Evolutionary conservation across 331 rosid species (phyloP), one percentile per base, ranked within the genome.

Genomic region (Arachis monticola): DNA sequence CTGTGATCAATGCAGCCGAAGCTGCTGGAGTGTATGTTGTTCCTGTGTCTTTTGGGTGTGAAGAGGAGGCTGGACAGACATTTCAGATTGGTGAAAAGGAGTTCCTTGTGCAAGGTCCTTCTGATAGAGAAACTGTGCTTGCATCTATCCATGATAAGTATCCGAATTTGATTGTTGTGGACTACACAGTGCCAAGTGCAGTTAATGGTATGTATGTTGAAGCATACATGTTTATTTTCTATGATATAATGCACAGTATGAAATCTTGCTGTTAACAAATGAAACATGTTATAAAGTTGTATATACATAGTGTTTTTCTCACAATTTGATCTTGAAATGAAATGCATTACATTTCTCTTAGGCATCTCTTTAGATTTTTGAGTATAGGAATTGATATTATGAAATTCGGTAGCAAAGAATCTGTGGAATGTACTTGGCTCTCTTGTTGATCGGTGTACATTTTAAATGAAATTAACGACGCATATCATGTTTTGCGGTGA

Each of bases 151-250:
- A 76, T 46, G 82, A 85, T 59, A 82, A 84, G 69, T 82, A 86
- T 82, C 93, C 97, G 41, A 82, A 88, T 79, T 80, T 94, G 88
- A 90, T 94, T 69, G 88, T 90, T 51, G 93, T 94, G 73, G 97
- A 92, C 83, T 94, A 88, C 89, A 92, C 97, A 0, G 84, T 87
- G 63, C 99, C 99, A 2, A 58, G 84, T 83, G 92, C 99, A 30
- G 97, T 94, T 13, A 92, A 92, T 78, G 96, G 98, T 93, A 82
- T 77, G 64, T 69, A 50, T 58, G 55, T 56, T 77, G 69, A 64
- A 81, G 14, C 70, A 58, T 64, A 27, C 22, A 51, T 50, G 47
- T n/a, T 70, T 38, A 52, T 52, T 22, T 13, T 45, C 53, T 10
- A 17, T 66, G 41, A 38, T 45, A 44, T 32, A 4, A 52, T 10